These are phyloP conservation scores for thale cress (Arabidopsis thaliana) DNA, from an alignment of 345 rosid genomes.

Conservation along the genomic window TAIR10.1 NC_003074.8:20155001-20155500, in stretches of 20 bases:
- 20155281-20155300: constrained; percentile 67
- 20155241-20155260: constrained; percentile 9
- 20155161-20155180: constrained; percentile 21
- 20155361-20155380: constrained; percentile 86
- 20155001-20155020: constrained; percentile 6
- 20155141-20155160: constrained; percentile 1
- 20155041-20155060: not conserved
- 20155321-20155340: constrained; percentile 94
- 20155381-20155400: constrained; percentile 18
- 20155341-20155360: constrained; percentile 98
- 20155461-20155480: constrained; percentile 2
- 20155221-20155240: constrained; percentile 15
- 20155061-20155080: constrained; percentile 1
- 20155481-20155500: constrained; percentile 2
- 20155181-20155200: constrained; percentile 9
- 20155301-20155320: constrained; percentile 86
- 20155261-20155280: constrained; percentile 11
- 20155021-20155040: constrained; percentile 15
- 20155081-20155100: not conserved
- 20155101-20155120: not conserved
- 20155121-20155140: not conserved
- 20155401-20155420: constrained; percentile 20
- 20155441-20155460: not conserved
- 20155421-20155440: not conserved
- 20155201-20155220: not conserved